Evolutionary conservation across 306 rosid genomes (phyloP), one percentile per base, ranked within the genome.

Genomic region (Lathyrus oleraceus): DNA sequence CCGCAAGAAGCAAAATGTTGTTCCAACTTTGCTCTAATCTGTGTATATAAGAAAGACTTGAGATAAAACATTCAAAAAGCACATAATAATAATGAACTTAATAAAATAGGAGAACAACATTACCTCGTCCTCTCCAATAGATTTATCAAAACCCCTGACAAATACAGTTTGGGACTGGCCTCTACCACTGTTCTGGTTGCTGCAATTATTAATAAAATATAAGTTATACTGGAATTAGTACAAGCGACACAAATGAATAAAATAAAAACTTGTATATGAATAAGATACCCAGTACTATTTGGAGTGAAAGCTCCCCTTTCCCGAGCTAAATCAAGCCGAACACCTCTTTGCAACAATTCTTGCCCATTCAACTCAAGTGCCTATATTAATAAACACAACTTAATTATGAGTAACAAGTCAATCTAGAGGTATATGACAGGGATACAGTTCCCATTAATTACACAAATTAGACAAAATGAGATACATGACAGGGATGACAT

Each of bases 301-400:
- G 98, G 97, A 4, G 98, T 85, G 48, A 73, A 83, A 16, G 96
- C 69, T 13, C 92, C 91, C 80, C 84, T 86, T 72, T 82, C 88
- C 36, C 81, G 80, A 28, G 98, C 98, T 17, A 86, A 9, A 76
- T 92, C 98, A 66, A 92, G 95, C 38, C 53, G 84, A 3, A 92
- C 49, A 3, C 56, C 65, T 25, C 96, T 96, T 5, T 74, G 45
- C 16, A 85, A 39, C 47, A 87, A 47, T 16, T 80, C 85, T 0
- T 43, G 5, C 4, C 82, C 96, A 77, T 95, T 81, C 81, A 82
- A 39, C 54, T 73, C 75, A 38, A 95, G 78, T 2, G 97, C 99
- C 99, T 91, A 1, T 1, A 4, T 43, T 40, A 19, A 17, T 15
- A 47, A 30, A 36, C 3, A 11, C 53, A 59, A 58, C 27, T 3